phyloP scores from a whole-genome alignment of 257 asterid species.

The Nicotiana tomentosiformis region DNA sequence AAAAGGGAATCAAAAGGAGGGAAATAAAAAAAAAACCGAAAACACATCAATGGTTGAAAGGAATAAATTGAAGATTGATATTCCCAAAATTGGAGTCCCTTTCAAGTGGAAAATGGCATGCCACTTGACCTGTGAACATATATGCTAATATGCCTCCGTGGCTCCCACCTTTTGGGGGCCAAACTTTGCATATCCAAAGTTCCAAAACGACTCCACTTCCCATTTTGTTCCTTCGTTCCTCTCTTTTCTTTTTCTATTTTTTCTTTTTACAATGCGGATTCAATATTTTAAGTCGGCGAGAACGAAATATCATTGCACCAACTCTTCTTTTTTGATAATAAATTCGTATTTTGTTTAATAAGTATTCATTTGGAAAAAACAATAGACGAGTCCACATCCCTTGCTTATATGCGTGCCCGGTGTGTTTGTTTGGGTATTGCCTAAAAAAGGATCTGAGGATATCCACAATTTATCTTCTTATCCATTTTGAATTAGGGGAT shows the following conservation, averaged over 20 bases:
- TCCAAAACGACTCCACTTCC: not conserved
- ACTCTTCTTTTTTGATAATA: not conserved
- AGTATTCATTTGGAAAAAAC: not conserved
- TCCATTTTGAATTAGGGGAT: not conserved
- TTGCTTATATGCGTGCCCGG: not conserved
- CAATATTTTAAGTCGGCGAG: slow-evolving; percentile 12
- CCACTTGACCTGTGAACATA: slow-evolving; percentile 15
- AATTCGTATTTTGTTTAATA: not conserved
- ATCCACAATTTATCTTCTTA: not conserved
- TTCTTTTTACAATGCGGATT: slow-evolving; percentile 2
- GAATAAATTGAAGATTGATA: not conserved
- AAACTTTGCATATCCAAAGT: not conserved
- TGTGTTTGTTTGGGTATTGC: not conserved
- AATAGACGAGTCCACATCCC: not conserved
- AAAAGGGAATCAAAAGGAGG: no score
- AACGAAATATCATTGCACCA: not conserved
- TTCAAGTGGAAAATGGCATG: not conserved
- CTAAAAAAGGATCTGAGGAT: not conserved
- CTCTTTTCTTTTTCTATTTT: not conserved
- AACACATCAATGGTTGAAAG: not conserved
- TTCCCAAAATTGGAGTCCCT: slow-evolving; percentile 4
- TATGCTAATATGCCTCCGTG: slow-evolving; percentile 13
- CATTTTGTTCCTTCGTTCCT: not conserved
- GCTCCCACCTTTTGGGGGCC: slow-evolving; percentile 18
- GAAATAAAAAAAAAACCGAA: no score